Evolutionary conservation across 1,284 basidiomycete genomes (phyloP), one percentile per base, ranked within the genome.

Genomic region (Rhodotorula sp.): DNA sequence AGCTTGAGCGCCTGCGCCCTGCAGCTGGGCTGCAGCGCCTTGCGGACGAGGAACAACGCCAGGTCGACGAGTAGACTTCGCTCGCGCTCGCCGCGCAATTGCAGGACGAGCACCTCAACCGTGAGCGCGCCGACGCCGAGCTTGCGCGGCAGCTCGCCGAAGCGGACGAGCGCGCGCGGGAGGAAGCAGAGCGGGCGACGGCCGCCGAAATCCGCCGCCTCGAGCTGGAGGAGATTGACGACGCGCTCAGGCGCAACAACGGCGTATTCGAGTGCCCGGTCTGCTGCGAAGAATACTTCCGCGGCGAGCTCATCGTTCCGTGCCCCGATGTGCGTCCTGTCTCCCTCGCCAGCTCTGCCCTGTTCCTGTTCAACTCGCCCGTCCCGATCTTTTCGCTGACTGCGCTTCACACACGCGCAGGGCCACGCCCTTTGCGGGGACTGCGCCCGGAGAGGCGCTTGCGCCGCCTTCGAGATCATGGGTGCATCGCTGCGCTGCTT

Each of bases 181-280:
- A 55, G 17, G 53, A 17, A 17, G 29, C 17, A 32, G 48, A 39
- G 17, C 27, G 19, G 7, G 61, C 51, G 36, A 36, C 32, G 1
- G 32, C 12, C 8, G 32, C 15, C 15, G 32, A 34, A 34, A 25
- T 57, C 21, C 25, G 17, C 27, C 32, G 37, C 32, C 8, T 65
- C 17, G 56, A 59, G 39, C 12, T 39, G 8, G n/a, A 54, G 48
- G 50, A 36, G 32, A 51, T 32, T 3, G 57, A 53, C 9, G 22
- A 46, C 32, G 21, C n/a, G 15, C 15, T 60, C 50, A 17, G 21
- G 50, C 12, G 50, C 29, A 17, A 44, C 25, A 54, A 41, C 29
- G 50, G 51, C 41, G 32, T 50, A 9, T 61, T 61, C 59, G 59
- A 61, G 64, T 66, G 64, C 32, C 37, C 36, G 10, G 17, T 66